Evolutionary conservation across 306 rosid genomes (phyloP).

Genomic region (Carpinus viminea): DNA sequence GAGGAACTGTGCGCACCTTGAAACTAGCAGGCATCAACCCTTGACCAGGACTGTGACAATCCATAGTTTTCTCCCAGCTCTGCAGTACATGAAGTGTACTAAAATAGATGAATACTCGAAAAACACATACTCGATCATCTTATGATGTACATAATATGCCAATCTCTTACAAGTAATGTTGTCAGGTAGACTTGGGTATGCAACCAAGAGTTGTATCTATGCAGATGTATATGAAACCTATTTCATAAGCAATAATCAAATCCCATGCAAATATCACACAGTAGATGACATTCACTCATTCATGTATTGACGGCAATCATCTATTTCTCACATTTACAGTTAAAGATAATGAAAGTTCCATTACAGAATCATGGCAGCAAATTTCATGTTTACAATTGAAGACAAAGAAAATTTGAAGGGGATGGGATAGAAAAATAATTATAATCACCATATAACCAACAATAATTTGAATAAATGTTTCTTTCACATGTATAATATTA

Average conservation of each 20-base stretch:
- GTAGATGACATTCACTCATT: neutral
- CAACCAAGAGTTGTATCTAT: neutral
- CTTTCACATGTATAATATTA: neutral
- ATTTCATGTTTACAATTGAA: neutral
- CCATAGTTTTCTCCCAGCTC: conserved; percentile 99
- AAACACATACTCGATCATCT: neutral
- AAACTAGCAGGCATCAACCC: conserved; percentile 96
- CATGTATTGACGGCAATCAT: neutral
- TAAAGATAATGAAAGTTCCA: neutral
- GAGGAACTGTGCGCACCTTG: conserved; percentile 79
- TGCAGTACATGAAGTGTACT: conserved; percentile 30
- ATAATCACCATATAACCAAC: conserved; percentile 2
- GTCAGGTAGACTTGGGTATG: neutral
- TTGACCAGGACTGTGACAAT: conserved; percentile 93
- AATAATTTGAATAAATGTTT: conserved; percentile 13
- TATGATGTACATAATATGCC: neutral
- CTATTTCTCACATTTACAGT: neutral
- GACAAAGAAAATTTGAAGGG: neutral
- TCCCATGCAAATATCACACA: neutral
- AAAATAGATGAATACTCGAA: conserved; percentile 18
- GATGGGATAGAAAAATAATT: conserved; percentile 5
- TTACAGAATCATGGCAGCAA: neutral
- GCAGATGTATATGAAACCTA: neutral
- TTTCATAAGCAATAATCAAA: neutral
- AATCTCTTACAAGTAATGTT: neutral